These are phyloP conservation scores for Silene noctiflora DNA, from an alignment of 179 eudicot species.

Conservation along the genomic window DNA sequence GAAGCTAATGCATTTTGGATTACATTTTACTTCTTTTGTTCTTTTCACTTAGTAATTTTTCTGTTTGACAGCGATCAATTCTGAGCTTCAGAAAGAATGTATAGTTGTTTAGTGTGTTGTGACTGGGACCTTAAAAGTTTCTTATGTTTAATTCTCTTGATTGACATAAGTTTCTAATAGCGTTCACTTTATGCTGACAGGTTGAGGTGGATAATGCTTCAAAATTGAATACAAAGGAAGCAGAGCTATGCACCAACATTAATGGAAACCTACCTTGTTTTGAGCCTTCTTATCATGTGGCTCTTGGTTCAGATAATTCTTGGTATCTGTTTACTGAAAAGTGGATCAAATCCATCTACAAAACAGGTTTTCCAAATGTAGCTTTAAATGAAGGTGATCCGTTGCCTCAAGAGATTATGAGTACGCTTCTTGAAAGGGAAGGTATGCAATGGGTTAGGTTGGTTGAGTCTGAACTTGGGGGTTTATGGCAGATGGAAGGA, in stretches of 20 bases:
- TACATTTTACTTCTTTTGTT: conserved; percentile 5
- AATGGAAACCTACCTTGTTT: conserved; percentile 29
- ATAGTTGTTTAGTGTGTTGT: neutral
- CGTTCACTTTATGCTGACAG: conserved; percentile 34
- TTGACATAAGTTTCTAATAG: neutral
- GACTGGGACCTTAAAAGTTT: neutral
- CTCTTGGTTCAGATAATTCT: conserved; percentile 95
- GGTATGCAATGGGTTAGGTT: conserved; percentile 80
- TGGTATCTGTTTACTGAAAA: conserved; percentile 99
- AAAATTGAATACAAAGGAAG: conserved; percentile 30
- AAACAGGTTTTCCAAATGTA: conserved; percentile 80
- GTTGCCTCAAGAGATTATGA: conserved; percentile 70
- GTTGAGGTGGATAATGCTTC: conserved; percentile 48
- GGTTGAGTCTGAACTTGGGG: conserved; percentile 70
- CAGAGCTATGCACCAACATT: conserved; percentile 29
- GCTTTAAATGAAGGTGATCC: conserved; percentile 68
- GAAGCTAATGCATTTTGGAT: conserved; percentile 1
- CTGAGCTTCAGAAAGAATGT: neutral
- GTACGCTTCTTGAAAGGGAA: conserved; percentile 63
- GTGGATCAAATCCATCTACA: conserved; percentile 83
- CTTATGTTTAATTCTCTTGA: conserved; percentile 10
- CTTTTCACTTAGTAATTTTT: neutral
- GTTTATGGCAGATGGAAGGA: conserved; percentile 86
- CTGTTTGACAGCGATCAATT: neutral
- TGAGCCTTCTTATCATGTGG: conserved; percentile 76